phyloP scores from a whole-genome alignment of 257 asterid species.

The Eustoma russellianum region DNA sequence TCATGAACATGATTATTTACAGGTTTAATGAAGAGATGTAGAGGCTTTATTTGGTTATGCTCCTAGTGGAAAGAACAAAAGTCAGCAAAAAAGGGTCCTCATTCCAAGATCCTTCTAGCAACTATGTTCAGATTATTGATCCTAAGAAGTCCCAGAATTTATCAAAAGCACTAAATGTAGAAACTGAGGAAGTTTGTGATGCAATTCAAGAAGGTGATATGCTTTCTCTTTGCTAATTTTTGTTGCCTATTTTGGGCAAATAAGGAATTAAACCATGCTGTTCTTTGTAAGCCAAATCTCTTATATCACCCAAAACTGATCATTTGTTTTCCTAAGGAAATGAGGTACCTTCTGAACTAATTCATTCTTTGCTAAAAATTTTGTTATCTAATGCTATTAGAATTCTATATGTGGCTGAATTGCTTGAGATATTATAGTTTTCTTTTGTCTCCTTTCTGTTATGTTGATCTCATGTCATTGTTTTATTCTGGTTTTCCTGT shows the following conservation, averaged over 20 bases:
- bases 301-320: constrained; percentile 15
- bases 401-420: no score
- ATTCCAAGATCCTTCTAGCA: constrained; percentile 35
- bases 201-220: no score
- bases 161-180: constrained; percentile 71
- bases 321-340: constrained; percentile 41
- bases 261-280: no score
- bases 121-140: constrained; percentile 57
- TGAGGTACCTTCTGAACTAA: constrained; percentile 78
- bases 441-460: no score
- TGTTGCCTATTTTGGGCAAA: no score
- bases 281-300: no score
- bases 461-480: no score
- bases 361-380: constrained; percentile 63
- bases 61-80: constrained; percentile 54
- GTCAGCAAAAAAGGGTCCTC: constrained; percentile 33
- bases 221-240: no score
- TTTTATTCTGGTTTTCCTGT: no score
- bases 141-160: constrained; percentile 82
- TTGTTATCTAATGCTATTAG: no score
- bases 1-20: constrained; percentile 15
- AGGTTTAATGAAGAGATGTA: constrained; percentile 93
- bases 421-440: no score
- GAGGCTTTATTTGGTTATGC: constrained; percentile 69
- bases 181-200: no score